These are phyloP conservation scores for Cladophialophora bantiana DNA, from an alignment of 2,329 filamentous ascomycete species.

Conservation along the genomic window DNA sequence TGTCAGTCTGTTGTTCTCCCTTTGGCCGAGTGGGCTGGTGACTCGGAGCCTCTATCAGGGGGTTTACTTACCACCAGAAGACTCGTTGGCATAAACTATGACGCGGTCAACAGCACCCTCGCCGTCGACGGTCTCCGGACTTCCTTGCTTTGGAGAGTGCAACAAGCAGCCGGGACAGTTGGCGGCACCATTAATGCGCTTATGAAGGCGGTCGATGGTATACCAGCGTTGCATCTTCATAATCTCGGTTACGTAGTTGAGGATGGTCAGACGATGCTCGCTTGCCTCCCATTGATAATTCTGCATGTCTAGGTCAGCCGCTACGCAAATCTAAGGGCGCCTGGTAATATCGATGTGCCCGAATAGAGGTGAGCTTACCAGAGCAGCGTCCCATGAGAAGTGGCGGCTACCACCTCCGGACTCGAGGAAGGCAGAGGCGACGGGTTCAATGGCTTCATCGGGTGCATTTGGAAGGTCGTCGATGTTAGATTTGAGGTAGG, in stretches of 20 bases:
- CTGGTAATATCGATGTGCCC: too few species aligned
- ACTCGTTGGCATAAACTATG: not conserved
- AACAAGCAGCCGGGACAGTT: slow-evolving; percentile 24
- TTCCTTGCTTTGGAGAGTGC: slow-evolving; percentile 12
- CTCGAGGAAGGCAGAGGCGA: slow-evolving; percentile 17
- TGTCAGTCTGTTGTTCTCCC: slow-evolving; percentile 4
- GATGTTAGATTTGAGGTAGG: slow-evolving; percentile 18
- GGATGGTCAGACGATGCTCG: slow-evolving; percentile 23
- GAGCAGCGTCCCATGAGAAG: slow-evolving; percentile 19
- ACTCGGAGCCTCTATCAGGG: too few species aligned
- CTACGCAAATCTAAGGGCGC: not conserved
- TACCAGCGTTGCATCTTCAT: slow-evolving; percentile 29
- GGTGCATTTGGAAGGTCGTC: slow-evolving; percentile 16
- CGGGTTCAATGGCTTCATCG: slow-evolving; percentile 17
- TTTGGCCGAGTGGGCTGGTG: not conserved
- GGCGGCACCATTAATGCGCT: slow-evolving; percentile 14
- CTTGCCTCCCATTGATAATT: slow-evolving; percentile 23
- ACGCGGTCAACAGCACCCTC: not conserved
- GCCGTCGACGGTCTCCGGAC: not conserved
- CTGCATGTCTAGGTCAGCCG: slow-evolving; percentile 1
- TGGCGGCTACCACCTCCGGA: slow-evolving; percentile 9
- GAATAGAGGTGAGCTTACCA: slow-evolving; percentile 12
- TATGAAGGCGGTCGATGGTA: slow-evolving; percentile 22
- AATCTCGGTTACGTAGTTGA: slow-evolving; percentile 11
- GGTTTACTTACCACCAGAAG: slow-evolving; percentile 4